phyloP scores from a whole-genome alignment of 495 filamentous ascomycete species.

The Trichoderma virens region DNA sequence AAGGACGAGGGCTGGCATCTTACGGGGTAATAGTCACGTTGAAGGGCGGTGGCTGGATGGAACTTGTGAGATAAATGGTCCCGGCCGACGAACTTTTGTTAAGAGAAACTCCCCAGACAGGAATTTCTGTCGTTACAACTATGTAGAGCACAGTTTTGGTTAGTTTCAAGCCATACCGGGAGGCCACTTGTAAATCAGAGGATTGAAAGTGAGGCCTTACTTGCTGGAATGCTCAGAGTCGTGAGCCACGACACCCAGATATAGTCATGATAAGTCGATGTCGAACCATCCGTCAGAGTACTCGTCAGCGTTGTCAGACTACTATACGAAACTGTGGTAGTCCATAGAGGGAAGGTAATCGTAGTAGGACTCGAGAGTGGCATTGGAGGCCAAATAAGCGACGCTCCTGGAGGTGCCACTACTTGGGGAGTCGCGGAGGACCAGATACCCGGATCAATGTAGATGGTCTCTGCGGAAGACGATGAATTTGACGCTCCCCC shows the following conservation, averaged over 20 bases:
- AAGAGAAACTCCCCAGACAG: background rate
- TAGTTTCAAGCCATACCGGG: background rate
- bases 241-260: background rate
- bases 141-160: background rate
- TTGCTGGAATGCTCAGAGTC: background rate
- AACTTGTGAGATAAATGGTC: constrained; percentile 2
- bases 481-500: background rate
- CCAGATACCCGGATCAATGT: constrained; percentile 9
- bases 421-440: background rate
- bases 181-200: background rate
- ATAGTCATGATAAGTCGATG: background rate
- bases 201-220: background rate
- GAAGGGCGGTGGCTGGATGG: constrained; percentile 1
- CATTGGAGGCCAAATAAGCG: constrained; percentile 10
- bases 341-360: constrained; percentile 10
- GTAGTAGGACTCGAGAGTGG: background rate
- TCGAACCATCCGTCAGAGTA: background rate
- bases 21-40: constrained; percentile 4
- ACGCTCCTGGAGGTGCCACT: background rate
- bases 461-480: background rate
- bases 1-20: background rate
- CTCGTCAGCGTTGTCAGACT: background rate
- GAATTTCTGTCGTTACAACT: constrained; percentile 2
- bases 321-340: constrained; percentile 9
- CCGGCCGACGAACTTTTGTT: background rate